Conservation (phyloP, 257 asterid genomes). For the Solanum etuberosum region DNA sequence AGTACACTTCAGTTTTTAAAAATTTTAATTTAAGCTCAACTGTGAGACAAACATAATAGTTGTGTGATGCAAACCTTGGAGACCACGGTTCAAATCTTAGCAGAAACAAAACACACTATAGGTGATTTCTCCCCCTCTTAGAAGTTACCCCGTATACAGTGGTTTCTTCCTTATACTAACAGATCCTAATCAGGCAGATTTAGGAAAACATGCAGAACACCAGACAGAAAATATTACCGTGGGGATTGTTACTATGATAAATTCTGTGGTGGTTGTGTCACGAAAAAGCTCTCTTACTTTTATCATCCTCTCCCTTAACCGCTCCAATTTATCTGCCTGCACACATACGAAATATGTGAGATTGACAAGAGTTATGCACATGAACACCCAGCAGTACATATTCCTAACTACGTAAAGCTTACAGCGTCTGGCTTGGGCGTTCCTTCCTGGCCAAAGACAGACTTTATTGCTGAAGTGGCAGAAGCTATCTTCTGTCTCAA, state of each 20-base stretch:
- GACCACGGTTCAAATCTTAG: background rate
- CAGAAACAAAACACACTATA: background rate
- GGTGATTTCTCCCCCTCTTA: background rate
- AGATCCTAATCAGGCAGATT: background rate
- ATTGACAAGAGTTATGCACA: background rate
- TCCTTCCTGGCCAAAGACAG: constrained; percentile 84
- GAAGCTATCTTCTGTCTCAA: constrained; percentile 78
- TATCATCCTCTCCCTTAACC: constrained; percentile 85
- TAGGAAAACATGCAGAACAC: background rate
- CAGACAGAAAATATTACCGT: constrained; percentile 43
- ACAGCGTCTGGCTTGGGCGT: constrained; percentile 51
- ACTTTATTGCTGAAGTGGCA: constrained; percentile 94
- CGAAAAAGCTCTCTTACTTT: constrained; percentile 97
- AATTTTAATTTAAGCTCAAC: background rate
- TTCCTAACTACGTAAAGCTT: constrained; percentile 18
- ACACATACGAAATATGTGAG: background rate
- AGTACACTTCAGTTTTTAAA: background rate
- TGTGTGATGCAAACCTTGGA: background rate
- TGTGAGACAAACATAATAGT: background rate
- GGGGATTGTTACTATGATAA: constrained; percentile 91
- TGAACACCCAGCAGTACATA: constrained; percentile 1
- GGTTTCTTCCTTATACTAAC: background rate
- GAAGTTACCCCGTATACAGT: background rate
- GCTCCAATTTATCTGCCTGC: constrained; percentile 87
- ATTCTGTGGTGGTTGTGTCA: constrained; percentile 74